These are phyloP conservation scores for Pichia inconspicua DNA, from an alignment of 1,139 yeast genomes.

Conservation along the genomic window DNA sequence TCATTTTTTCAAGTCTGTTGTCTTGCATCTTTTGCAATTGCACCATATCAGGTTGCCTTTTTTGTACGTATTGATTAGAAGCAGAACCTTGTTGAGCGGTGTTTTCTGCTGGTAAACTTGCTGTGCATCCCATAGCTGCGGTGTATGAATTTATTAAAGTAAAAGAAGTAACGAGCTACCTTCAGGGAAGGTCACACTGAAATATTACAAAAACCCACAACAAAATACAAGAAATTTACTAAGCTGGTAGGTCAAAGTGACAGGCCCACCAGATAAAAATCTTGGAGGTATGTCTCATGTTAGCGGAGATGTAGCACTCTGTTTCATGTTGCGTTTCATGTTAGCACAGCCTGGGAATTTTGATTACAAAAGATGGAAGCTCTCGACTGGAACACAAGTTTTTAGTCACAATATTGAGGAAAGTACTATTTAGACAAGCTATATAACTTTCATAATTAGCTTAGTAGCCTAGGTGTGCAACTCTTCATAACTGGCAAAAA, in stretches of 20 bases:
- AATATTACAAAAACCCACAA: neutral
- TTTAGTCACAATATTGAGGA: too few relatives aligned
- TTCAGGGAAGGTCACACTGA: neutral
- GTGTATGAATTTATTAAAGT: neutral
- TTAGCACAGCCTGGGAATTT: constrained; percentile 11
- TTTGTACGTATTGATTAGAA: neutral
- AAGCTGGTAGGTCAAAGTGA: neutral
- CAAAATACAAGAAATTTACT: neutral
- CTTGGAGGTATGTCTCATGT: neutral
- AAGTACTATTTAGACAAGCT: too few relatives aligned
- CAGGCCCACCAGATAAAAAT: neutral
- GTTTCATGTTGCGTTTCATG: constrained; percentile 10
- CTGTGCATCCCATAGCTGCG: neutral
- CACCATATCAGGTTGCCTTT: constrained; percentile 16
- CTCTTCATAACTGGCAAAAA: constrained; percentile 15
- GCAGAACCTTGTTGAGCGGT: neutral
- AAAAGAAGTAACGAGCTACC: neutral
- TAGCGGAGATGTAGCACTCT: neutral
- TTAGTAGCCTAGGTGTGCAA: neutral
- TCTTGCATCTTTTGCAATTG: constrained; percentile 22
- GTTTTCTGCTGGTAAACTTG: neutral
- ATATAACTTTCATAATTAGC: neutral
- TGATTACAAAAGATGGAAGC: too few relatives aligned
- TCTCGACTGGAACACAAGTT: too few relatives aligned
- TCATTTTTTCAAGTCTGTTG: constrained; percentile 47